A percentile compares a stretch with the other conserved stretches of the same genome.
Conservation (phyloP, 805 yeast genomes). For the Ogataea methylovora region DNA sequence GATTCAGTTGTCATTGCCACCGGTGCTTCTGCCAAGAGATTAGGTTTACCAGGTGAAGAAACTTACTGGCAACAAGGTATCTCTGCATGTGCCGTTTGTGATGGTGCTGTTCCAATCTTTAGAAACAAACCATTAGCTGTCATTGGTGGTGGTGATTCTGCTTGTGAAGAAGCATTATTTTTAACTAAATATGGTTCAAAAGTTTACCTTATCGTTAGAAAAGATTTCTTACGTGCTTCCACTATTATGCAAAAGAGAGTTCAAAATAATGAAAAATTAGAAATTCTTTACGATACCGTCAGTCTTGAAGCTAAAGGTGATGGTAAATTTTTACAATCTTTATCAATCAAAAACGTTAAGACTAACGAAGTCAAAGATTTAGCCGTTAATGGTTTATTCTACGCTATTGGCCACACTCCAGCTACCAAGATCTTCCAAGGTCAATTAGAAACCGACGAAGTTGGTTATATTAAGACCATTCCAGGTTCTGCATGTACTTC, state of each 20-base stretch:
- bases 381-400: slow-evolving; percentile 85
- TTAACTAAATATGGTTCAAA: slow-evolving; percentile 96
- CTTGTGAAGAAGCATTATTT: slow-evolving; percentile 97
- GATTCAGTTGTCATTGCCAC: slow-evolving; percentile 93
- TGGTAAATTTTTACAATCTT: slow-evolving; percentile 67
- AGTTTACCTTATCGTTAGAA: slow-evolving; percentile 89
- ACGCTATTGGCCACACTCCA: slow-evolving; percentile 96
- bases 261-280: slow-evolving; percentile 75
- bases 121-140: slow-evolving; percentile 97
- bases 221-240: slow-evolving; percentile 91
- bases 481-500: slow-evolving; percentile 89
- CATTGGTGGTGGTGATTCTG: slow-evolving; percentile 99
- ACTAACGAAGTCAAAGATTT: slow-evolving; percentile 65
- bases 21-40: slow-evolving; percentile 97
- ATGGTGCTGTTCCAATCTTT: slow-evolving; percentile 98
- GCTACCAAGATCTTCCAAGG: slow-evolving; percentile 77
- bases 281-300: slow-evolving; percentile 80
- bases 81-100: slow-evolving; percentile 99
- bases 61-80: slow-evolving; percentile 98
- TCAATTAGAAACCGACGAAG: slow-evolving; percentile 78
- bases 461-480: slow-evolving; percentile 80
- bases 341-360: slow-evolving; percentile 62
- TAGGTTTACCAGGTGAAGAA: slow-evolving; percentile 93
- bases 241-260: slow-evolving; percentile 96
- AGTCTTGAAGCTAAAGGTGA: slow-evolving; percentile 89